Base-by-base conservation (phyloP, 176 grass and related monocot species). In the Ampelocalamus luodianensis region DNA sequence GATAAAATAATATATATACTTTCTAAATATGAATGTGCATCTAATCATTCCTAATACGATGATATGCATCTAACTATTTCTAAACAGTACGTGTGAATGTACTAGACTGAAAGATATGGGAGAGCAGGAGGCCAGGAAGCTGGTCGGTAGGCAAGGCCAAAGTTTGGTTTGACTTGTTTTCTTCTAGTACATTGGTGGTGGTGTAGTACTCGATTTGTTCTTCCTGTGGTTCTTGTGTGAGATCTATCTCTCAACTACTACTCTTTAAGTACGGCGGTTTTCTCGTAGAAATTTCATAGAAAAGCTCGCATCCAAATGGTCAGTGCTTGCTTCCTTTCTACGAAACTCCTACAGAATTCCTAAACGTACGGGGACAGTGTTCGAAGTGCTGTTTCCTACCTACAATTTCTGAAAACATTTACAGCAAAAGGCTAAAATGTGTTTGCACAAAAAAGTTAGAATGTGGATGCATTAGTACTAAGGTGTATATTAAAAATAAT, bases 111-210 rank as follows among this genome's bases (percentile, higher is more conserved):
- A 18, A 46, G 74, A 65, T 88, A 65, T 46, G 71, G 27, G 32
- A 29, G 67, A 88, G 42, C 79, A 50, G 15, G 68, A 20, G 16
- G 16, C 68, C 10, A 8, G 13, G 3, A 46, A 22, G 39, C 32
- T 56, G 78, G 78, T 90, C 78, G 88, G 88, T 43, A 90, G 64
- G 72, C 72, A 14, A 46, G 0, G 83, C 83, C 88, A 65, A 77
- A 40, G 50, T 6, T 40, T 29, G 14, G 51, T 72, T 36, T 72
- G 22, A 1, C 12, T 60, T 62, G 71, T 54, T 81, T 12, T 46
- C 76, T 12, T 46, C 59, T 80, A 74, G 81, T 8, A 24, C n/a
- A 29, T 32, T 43, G 23, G 59, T 17, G 24, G 29, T 5, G 48
- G 1, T 1, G 4, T 8, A 36, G 9, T 44, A 16, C n/a, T 15